These are phyloP conservation scores for Rhododendron ferrugineum DNA, from an alignment of 148 eudicot species.

Conservation along the genomic window DNA sequence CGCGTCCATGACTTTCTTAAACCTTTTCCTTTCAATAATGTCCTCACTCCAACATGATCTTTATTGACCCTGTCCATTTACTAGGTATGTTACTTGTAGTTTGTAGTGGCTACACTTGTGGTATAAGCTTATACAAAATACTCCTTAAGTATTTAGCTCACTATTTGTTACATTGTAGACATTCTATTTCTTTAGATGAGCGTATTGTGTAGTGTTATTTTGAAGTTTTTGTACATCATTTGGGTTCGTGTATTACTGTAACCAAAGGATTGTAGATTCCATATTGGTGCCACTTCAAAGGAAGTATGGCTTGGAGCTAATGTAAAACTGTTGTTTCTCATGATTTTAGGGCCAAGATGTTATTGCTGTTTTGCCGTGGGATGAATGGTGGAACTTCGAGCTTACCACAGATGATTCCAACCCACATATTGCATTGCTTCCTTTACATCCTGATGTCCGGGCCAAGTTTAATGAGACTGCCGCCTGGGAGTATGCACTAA, in stretches of 20 bases:
- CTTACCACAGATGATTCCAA: conserved; percentile 64
- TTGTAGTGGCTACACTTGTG: neutral
- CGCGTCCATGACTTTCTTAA: neutral
- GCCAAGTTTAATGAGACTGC: conserved; percentile 82
- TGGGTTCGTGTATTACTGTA: neutral
- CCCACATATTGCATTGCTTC: conserved; percentile 93
- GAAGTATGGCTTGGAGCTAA: conserved; percentile 1
- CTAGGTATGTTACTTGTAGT: neutral
- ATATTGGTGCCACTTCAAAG: neutral
- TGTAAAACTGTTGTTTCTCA: neutral
- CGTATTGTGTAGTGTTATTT: neutral
- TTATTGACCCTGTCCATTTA: neutral
- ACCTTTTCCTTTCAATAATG: neutral
- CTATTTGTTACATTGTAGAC: neutral
- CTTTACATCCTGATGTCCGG: conserved; percentile 74
- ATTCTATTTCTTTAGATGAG: neutral
- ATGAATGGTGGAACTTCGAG: conserved; percentile 96
- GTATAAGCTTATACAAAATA: neutral
- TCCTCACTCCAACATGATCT: neutral
- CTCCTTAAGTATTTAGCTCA: neutral
- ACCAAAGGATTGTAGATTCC: neutral
- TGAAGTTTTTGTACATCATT: neutral
- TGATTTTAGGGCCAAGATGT: conserved; percentile 74
- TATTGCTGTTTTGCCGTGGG: conserved; percentile 88
- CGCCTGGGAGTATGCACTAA: conserved; percentile 93